A percentile compares a stretch with the other conserved stretches of the same genome.
Evolutionary conservation across 805 yeast genomes (phyloP).

Genomic region (Candida succiphila): DNA sequence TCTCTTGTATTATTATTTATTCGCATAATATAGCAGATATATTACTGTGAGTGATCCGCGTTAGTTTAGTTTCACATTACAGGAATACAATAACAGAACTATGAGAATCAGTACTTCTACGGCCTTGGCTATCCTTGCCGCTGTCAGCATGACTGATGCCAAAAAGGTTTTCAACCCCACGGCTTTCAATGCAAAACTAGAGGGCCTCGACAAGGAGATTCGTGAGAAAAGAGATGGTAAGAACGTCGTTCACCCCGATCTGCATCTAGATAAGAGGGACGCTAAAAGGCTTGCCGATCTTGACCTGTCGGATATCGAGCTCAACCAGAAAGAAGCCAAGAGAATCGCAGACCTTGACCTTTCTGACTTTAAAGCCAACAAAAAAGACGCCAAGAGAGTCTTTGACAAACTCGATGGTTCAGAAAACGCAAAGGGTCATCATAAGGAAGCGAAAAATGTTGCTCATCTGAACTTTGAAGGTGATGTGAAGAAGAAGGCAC

Average conservation of each 20-base stretch:
- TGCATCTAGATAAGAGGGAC: conserved; percentile 3
- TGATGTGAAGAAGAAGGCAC: no score
- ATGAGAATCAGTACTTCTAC: not conserved
- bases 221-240: conserved; percentile 7
- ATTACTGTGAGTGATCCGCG: no score
- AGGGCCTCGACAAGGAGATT: not conserved
- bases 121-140: not conserved
- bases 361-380: conserved; percentile 3
- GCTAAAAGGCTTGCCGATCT: conserved; percentile 8
- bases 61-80: no score
- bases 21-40: no score
- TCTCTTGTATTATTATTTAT: no score
- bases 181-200: not conserved
- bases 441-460: no score
- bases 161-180: conserved; percentile 7
- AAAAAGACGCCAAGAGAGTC: conserved; percentile 6
- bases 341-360: conserved; percentile 1
- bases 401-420: not conserved
- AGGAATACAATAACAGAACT: no score
- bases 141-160: conserved; percentile 2
- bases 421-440: no score
- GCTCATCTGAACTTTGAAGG: no score
- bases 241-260: not conserved
- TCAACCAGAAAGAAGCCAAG: conserved; percentile 3
- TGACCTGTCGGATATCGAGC: no score